Evolutionary conservation across 2,329 filamentous ascomycete species (phyloP), one percentile per base, ranked within the genome.

Genomic region (Fusarium nurragi): DNA sequence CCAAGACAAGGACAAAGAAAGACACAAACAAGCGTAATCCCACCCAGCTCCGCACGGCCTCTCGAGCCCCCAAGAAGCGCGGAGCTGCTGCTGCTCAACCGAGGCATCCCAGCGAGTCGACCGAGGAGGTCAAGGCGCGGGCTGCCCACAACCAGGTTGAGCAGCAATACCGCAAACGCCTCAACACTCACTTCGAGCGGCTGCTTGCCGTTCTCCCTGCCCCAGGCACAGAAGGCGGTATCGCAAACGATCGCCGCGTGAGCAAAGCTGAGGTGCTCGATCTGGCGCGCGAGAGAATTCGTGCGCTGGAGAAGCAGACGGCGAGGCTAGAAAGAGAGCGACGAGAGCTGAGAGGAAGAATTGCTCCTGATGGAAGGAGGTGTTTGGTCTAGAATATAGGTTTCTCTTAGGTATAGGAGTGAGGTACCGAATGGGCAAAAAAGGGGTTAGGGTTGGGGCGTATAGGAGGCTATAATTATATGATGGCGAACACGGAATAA

Each of bases 231-330:
- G 75, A 75, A 25, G 69, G 70, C 32, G 74, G 72, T 45, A 70
- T 57, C 18, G 67, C 63, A 21, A 73, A 73, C 7, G 75, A 73
- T n/a, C 72, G 63, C 57, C 72, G 70, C 47, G 66, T 80, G 55
- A 81, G 79, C 71, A 81, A 81, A 68, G 79, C 79, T 32, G 78
- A 81, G 64, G 79, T 81, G 34, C 74, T 81, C n/a, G 79, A 82
- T 23, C 77, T 81, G 62, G 80, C 80, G 1, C 74, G 78, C 30
- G 73, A 77, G 40, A 74, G 80, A 49, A 82, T 82, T 51, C 70
- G 75, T 48, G 56, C 72, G 9, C 71, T 82, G 12, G 78, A 80
- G 65, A 70, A 73, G 47, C 77, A 80, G 60, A 76, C 76, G 25
- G 68, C 69, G 4, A 69, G 69, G 40, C 64, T 79, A 30, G 75